phyloP scores from a whole-genome alignment of 805 yeast genomes.

The Cyberlindnera saturnus region DNA sequence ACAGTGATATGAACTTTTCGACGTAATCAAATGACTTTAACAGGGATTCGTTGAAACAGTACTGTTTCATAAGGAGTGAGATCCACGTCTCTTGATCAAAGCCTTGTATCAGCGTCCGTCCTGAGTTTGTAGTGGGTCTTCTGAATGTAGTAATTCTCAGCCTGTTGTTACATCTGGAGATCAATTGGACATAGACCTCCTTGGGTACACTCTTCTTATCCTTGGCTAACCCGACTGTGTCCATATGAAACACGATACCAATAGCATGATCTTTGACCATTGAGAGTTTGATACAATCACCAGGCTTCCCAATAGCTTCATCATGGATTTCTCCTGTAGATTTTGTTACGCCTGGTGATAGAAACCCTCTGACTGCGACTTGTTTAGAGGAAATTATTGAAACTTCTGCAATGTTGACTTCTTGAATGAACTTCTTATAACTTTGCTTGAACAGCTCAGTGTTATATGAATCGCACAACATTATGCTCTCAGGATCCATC shows the following conservation, averaged over 20 bases:
- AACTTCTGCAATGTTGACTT: slow-evolving; percentile 49
- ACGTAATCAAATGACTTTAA: neutral
- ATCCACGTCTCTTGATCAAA: slow-evolving; percentile 72
- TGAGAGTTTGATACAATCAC: slow-evolving; percentile 72
- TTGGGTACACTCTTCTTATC: slow-evolving; percentile 22
- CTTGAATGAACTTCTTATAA: slow-evolving; percentile 50
- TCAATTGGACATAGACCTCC: slow-evolving; percentile 61
- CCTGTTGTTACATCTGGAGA: slow-evolving; percentile 74
- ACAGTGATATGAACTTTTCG: slow-evolving; percentile 55
- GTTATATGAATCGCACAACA: slow-evolving; percentile 78
- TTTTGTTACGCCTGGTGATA: slow-evolving; percentile 65
- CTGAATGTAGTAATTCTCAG: slow-evolving; percentile 81
- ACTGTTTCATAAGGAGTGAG: neutral
- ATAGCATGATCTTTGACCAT: slow-evolving; percentile 76
- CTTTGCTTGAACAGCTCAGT: slow-evolving; percentile 91
- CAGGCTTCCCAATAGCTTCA: slow-evolving; percentile 76
- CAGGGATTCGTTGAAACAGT: neutral
- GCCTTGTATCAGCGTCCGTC: slow-evolving; percentile 32
- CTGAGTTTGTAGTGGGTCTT: slow-evolving; percentile 46
- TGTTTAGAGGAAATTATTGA: slow-evolving; percentile 78
- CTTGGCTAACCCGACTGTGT: slow-evolving; percentile 31
- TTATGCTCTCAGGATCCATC: slow-evolving; percentile 75
- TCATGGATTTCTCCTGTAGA: slow-evolving; percentile 78
- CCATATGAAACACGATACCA: slow-evolving; percentile 80
- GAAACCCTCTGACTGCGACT: slow-evolving; percentile 79